Conservation (phyloP, 345 rosid genomes). For the Bruguiera sexangula region DNA sequence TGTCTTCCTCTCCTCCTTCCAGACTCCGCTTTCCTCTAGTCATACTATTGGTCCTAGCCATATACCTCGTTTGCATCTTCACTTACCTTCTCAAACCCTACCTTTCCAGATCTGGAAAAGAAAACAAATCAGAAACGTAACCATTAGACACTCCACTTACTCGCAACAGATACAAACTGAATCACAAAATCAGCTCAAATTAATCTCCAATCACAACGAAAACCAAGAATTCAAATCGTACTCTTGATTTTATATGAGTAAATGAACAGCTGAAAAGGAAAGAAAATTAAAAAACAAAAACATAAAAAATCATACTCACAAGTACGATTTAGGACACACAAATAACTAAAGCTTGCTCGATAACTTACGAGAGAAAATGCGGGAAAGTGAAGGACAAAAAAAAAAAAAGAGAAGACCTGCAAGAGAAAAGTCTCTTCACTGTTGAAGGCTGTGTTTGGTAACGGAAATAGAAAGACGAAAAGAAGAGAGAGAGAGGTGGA, state of each 20-base stretch:
- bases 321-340: background rate
- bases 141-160: background rate
- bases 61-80: conserved; percentile 68
- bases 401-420: background rate
- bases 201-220: background rate
- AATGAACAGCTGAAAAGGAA: background rate
- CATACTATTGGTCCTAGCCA: conserved; percentile 80
- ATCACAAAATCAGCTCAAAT: background rate
- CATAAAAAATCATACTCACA: too few species aligned
- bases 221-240: background rate
- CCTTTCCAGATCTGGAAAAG: conserved; percentile 27
- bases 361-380: background rate
- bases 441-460: background rate
- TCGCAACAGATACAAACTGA: background rate
- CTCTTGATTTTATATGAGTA: background rate
- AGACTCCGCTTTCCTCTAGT: conserved; percentile 70
- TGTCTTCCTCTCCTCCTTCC: conserved; percentile 49
- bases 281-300: background rate
- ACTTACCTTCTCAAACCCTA: conserved; percentile 23
- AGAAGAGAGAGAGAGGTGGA: too few species aligned
- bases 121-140: conserved; percentile 1
- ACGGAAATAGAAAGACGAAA: background rate
- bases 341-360: background rate
- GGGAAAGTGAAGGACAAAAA: background rate
- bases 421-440: background rate